Percentiles rank a stretch among this genome's conserved stretches.
Evolutionary conservation across 805 yeast genomes (phyloP).

Genomic region (Candida orba): DNA sequence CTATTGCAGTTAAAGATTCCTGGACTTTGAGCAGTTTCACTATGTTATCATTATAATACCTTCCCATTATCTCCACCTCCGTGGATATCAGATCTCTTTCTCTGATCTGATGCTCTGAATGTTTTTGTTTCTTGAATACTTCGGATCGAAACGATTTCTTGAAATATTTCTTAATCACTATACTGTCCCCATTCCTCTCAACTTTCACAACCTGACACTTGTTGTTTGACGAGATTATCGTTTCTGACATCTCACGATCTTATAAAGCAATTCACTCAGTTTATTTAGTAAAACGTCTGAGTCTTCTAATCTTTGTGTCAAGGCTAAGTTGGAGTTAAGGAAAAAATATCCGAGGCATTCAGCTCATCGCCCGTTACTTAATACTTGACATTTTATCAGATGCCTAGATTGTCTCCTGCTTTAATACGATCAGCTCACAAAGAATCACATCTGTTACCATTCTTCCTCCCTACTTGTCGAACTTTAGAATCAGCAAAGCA

Average conservation of each 20-base stretch:
- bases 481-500: slow-evolving; percentile 34
- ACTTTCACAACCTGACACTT: background rate
- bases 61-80: slow-evolving; percentile 1
- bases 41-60: background rate
- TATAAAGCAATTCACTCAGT: background rate
- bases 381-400: background rate
- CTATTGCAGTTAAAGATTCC: slow-evolving; percentile 1
- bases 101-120: background rate
- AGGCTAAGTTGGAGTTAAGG: background rate
- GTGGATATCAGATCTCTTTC: slow-evolving; percentile 26
- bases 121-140: slow-evolving; percentile 1
- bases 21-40: background rate
- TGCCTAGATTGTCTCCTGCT: slow-evolving; percentile 17
- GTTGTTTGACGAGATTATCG: background rate
- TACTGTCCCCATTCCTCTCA: background rate
- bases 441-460: slow-evolving; percentile 10
- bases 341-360: no score
- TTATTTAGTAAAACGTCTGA: no score
- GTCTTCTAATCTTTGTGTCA: no score
- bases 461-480: slow-evolving; percentile 15
- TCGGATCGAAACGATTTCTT: slow-evolving; percentile 5
- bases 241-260: background rate
- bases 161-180: slow-evolving; percentile 4
- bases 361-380: no score
- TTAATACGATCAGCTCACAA: slow-evolving; percentile 7